Conservation (phyloP, 2,329 filamentous ascomycete genomes). For the Penicillium expansum region DNA sequence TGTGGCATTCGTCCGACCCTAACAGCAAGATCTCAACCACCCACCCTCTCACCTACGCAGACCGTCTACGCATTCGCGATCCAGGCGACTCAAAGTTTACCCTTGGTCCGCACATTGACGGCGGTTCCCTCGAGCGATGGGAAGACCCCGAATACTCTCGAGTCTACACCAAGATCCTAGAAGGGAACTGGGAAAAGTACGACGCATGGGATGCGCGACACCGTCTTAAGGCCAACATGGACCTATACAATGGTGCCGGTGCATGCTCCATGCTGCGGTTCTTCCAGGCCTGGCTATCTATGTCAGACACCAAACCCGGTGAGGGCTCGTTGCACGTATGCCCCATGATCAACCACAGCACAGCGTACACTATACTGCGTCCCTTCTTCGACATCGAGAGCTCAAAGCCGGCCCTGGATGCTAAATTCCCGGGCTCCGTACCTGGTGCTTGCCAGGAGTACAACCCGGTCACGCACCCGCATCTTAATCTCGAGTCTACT, state of each 20-base stretch:
- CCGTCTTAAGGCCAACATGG: constrained; percentile 65
- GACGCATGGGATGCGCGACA: constrained; percentile 77
- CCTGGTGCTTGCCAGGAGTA: constrained; percentile 69
- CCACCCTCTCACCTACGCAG: constrained; percentile 66
- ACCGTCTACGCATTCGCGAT: constrained; percentile 68
- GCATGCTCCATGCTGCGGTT: constrained; percentile 82
- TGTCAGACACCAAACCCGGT: constrained; percentile 68
- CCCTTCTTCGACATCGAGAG: constrained; percentile 71
- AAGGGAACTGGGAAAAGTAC: constrained; percentile 74
- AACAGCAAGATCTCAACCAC: constrained; percentile 50
- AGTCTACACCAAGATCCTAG: constrained; percentile 71
- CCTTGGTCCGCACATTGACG: constrained; percentile 70
- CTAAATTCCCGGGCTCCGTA: constrained; percentile 65
- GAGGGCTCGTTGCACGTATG: constrained; percentile 83
- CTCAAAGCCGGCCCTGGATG: constrained; percentile 41
- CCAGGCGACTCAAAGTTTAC: constrained; percentile 70
- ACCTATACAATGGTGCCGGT: constrained; percentile 78
- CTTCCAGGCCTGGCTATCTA: constrained; percentile 82
- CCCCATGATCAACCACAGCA: constrained; percentile 71
- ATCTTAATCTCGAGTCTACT: constrained; percentile 62
- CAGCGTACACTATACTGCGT: constrained; percentile 75
- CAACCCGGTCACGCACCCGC: constrained; percentile 62
- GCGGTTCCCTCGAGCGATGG: constrained; percentile 73
- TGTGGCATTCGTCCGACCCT: constrained; percentile 61
- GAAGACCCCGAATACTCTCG: constrained; percentile 66